A percentile compares a stretch with the other conserved stretches of the same genome.
phyloP scores from a whole-genome alignment of 2,329 filamentous ascomycete genomes.

The Epichloe aotearoae region DNA sequence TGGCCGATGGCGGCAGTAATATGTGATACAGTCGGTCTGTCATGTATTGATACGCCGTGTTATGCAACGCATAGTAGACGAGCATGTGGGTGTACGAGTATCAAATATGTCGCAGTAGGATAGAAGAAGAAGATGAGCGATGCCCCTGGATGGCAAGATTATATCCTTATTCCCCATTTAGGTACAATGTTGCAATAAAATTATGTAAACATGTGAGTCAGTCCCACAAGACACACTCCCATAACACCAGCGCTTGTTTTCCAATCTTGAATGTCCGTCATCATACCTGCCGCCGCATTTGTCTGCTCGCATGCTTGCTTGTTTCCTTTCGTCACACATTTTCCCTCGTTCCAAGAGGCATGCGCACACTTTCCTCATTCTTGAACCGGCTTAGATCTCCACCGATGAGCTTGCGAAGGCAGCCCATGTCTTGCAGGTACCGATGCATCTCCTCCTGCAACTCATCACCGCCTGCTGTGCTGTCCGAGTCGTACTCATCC shows the following conservation, averaged over 20 bases:
- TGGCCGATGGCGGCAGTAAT: not conserved
- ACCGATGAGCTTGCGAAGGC: constrained; percentile 46
- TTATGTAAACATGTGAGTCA: not conserved
- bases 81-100: too few species aligned
- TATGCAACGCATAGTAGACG: too few species aligned
- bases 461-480: constrained; percentile 38
- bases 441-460: constrained; percentile 78
- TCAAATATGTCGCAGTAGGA: too few species aligned
- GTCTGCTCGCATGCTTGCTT: not conserved
- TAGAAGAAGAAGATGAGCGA: too few species aligned
- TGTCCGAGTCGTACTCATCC: constrained; percentile 36
- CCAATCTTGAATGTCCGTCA: not conserved
- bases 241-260: constrained; percentile 5
- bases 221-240: constrained; percentile 2
- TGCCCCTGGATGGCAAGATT: too few species aligned
- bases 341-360: constrained; percentile 31
- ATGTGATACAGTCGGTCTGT: too few species aligned
- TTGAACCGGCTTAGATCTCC: constrained; percentile 61
- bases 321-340: constrained; percentile 19
- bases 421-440: constrained; percentile 71
- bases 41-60: too few species aligned
- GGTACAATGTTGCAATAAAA: not conserved
- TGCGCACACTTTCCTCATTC: constrained; percentile 47
- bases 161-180: not conserved
- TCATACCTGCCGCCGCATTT: not conserved